Percentiles rank a stretch among this genome's conserved stretches.
Evolutionary conservation across 2,329 filamentous ascomycete genomes (phyloP).

Genomic region (Penicillium sp.): DNA sequence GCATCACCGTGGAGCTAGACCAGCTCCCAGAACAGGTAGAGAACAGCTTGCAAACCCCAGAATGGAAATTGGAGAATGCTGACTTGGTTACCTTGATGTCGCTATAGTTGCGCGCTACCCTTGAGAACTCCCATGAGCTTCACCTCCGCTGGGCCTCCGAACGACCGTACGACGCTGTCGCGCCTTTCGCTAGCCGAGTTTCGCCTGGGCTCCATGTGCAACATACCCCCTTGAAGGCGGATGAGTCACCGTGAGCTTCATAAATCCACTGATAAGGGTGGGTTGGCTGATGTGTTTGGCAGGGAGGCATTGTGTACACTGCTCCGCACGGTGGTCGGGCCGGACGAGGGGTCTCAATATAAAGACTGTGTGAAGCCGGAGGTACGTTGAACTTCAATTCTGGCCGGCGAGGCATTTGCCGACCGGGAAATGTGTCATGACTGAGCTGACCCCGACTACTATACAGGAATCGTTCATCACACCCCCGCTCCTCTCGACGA

Average conservation of each 20-base stretch:
- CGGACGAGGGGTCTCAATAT: constrained; percentile 14
- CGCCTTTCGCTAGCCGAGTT: constrained; percentile 73
- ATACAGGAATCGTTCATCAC: constrained; percentile 62
- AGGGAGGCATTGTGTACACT: constrained; percentile 60
- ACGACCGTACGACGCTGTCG: constrained; percentile 57
- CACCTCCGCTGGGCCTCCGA: constrained; percentile 78
- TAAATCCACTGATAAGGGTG: not conserved
- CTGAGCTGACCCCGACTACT: not conserved
- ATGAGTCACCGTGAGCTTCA: constrained; percentile 36
- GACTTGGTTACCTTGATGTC: not conserved
- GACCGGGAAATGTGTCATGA: not conserved
- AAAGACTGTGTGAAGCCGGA: constrained; percentile 56
- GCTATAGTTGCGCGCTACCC: constrained; percentile 59
- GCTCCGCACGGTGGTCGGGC: constrained; percentile 60
- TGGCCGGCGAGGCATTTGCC: not conserved
- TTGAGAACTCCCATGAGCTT: constrained; percentile 69
- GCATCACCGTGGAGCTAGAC: constrained; percentile 70
- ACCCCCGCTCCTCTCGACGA: constrained; percentile 57
- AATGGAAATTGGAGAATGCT: not conserved
- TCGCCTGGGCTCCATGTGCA: constrained; percentile 82
- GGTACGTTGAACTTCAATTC: constrained; percentile 36
- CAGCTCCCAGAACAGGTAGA: constrained; percentile 71
- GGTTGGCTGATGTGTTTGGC: constrained; percentile 11
- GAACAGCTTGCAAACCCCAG: not conserved
- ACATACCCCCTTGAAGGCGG: constrained; percentile 61